Evolutionary conservation across 352 stramenopile species (phyloP).

Genomic region (Phytopythium oedochilum): DNA sequence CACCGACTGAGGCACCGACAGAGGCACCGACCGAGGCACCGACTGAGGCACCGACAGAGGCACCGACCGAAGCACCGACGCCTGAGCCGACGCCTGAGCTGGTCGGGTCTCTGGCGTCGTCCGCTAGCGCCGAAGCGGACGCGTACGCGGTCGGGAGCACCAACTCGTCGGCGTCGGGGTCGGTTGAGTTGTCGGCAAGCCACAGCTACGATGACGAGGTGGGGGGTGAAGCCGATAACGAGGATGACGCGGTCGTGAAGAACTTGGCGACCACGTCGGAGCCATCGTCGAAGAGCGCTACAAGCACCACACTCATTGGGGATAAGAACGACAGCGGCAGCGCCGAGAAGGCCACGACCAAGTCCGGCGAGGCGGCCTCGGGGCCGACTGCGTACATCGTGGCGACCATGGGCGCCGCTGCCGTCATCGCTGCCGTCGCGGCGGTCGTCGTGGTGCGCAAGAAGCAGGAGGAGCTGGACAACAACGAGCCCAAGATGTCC

Average conservation of each 20-base stretch:
- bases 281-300: slow-evolving; percentile 7
- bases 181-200: slow-evolving; percentile 4
- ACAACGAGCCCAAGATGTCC: slow-evolving; percentile 15
- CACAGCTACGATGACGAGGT: slow-evolving; percentile 13
- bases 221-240: slow-evolving; percentile 1
- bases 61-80: neutral
- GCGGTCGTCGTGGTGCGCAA: slow-evolving; percentile 39
- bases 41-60: too few species aligned
- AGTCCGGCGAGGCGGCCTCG: slow-evolving; percentile 3
- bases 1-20: too few species aligned
- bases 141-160: neutral
- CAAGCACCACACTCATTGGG: neutral
- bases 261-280: slow-evolving; percentile 3
- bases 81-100: neutral
- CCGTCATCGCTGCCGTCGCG: slow-evolving; percentile 19
- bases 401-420: slow-evolving; percentile 12
- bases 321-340: slow-evolving; percentile 5
- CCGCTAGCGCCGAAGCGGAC: slow-evolving; percentile 6
- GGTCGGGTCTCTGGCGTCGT: neutral
- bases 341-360: slow-evolving; percentile 7
- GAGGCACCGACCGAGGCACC: neutral
- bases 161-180: slow-evolving; percentile 7
- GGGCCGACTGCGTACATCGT: slow-evolving; percentile 10
- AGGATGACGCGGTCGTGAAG: slow-evolving; percentile 6
- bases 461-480: slow-evolving; percentile 53